phyloP scores from a whole-genome alignment of 441 rosid species.

The Syzygium malaccense region DNA sequence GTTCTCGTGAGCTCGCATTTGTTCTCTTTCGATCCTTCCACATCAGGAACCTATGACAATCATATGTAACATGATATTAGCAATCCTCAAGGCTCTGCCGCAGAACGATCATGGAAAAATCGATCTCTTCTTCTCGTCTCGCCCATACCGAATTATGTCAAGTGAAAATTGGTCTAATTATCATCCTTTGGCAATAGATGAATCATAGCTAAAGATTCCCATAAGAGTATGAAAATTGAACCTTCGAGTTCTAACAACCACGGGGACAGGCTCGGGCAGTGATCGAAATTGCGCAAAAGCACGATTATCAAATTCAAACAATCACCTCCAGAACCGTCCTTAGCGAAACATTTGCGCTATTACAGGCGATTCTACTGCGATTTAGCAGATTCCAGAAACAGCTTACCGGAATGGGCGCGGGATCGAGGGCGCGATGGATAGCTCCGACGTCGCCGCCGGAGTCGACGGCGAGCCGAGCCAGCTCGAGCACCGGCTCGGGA shows the following conservation, averaged over 20 bases:
- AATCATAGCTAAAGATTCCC: not conserved
- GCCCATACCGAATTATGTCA: not conserved
- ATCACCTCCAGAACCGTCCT: not conserved
- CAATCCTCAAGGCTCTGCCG: too few relatives aligned
- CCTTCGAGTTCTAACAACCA: not conserved
- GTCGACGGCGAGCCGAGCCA: constrained; percentile 77
- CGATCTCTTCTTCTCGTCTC: not conserved
- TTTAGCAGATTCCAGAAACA: not conserved
- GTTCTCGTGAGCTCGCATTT: constrained; percentile 70
- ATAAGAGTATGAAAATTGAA: not conserved
- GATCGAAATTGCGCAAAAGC: not conserved
- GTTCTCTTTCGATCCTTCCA: constrained; percentile 34
- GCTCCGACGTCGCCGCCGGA: constrained; percentile 69
- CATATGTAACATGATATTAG: not conserved
- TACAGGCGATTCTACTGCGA: fast-evolving
- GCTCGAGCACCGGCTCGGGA: constrained; percentile 64
- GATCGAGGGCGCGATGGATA: constrained; percentile 59
- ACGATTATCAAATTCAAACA: not conserved
- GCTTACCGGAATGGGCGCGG: constrained; percentile 50
- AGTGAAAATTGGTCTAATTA: not conserved
- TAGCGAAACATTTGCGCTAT: not conserved
- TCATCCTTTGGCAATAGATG: not conserved
- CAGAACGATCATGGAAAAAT: not conserved
- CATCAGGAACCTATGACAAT: constrained; percentile 53
- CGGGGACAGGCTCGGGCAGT: not conserved